Percentiles rank a stretch among this genome's conserved stretches.
These are phyloP conservation scores for Epichloe gansuensis DNA, from an alignment of 2,329 filamentous ascomycete genomes.

Conservation along the genomic window DNA sequence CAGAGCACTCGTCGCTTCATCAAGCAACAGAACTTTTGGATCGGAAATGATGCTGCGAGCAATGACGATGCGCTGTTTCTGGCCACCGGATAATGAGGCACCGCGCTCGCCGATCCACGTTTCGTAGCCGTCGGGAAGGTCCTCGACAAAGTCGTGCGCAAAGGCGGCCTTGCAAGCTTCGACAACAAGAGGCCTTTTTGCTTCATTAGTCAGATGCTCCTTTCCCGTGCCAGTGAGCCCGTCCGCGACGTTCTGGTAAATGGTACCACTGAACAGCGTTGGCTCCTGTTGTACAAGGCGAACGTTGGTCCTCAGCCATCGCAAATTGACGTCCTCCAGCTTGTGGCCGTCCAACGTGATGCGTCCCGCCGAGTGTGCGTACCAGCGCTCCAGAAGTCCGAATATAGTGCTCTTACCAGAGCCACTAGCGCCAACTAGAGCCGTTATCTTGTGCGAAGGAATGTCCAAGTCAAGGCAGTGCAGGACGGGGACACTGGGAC, in stretches of 20 bases:
- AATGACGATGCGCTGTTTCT: conserved; percentile 55
- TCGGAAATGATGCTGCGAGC: conserved; percentile 54
- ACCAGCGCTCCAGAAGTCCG: conserved; percentile 47
- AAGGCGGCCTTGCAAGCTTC: conserved; percentile 38
- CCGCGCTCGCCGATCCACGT: conserved; percentile 53
- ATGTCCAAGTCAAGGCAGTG: conserved; percentile 30
- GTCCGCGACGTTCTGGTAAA: conserved; percentile 40
- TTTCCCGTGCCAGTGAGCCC: conserved; percentile 23
- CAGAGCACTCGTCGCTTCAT: conserved; percentile 55
- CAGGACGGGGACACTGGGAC: conserved; percentile 36
- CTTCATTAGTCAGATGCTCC: conserved; percentile 21
- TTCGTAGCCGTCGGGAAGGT: conserved; percentile 42
- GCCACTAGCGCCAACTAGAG: conserved; percentile 45
- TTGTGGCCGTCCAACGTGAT: conserved; percentile 32
- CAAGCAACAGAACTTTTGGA: conserved; percentile 51
- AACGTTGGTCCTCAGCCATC: conserved; percentile 41
- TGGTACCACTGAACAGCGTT: conserved; percentile 39
- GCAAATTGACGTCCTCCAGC: conserved; percentile 32
- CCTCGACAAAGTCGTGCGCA: conserved; percentile 40
- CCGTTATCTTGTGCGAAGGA: conserved; percentile 35
- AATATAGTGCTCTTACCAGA: conserved; percentile 48
- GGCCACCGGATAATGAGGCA: conserved; percentile 52
- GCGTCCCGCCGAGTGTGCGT: conserved; percentile 32
- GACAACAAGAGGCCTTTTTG: conserved; percentile 31
- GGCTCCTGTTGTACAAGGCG: conserved; percentile 43